Evolutionary conservation across 192 early-diverging fungal species (phyloP).

Genomic region (Coemansia nantahalensis): DNA sequence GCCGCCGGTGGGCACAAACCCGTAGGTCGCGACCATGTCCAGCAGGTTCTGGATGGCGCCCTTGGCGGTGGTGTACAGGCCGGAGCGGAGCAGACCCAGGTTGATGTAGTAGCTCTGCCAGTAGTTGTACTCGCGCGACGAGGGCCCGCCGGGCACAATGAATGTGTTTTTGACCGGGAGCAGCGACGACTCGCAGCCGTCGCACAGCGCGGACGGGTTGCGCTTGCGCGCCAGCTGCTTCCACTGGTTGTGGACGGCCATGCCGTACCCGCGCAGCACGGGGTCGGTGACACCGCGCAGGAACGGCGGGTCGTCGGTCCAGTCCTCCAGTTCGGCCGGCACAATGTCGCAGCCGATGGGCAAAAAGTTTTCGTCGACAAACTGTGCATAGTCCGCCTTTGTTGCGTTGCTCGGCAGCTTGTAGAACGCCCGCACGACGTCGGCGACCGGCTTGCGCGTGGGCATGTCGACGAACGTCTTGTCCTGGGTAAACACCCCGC

Average conservation of each 20-base stretch:
- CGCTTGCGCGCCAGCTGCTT: conserved; percentile 55
- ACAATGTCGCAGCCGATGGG: conserved; percentile 57
- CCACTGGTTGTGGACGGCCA: conserved; percentile 63
- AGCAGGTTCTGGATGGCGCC: conserved; percentile 65
- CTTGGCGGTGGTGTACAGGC: conserved; percentile 56
- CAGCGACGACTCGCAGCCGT: conserved; percentile 58
- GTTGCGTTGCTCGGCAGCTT: conserved; percentile 39
- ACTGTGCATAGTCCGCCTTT: conserved; percentile 38
- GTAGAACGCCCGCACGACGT: conserved; percentile 55
- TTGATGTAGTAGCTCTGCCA: conserved; percentile 72
- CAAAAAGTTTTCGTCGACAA: conserved; percentile 62
- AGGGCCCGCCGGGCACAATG: conserved; percentile 61
- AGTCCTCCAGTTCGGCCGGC: conserved; percentile 48
- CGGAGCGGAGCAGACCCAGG: conserved; percentile 58
- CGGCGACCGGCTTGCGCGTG: conserved; percentile 56
- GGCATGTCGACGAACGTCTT: conserved; percentile 76
- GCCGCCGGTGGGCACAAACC: conserved; percentile 72
- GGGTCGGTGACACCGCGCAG: conserved; percentile 54
- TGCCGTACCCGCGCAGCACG: conserved; percentile 55
- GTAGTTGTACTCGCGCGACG: conserved; percentile 70
- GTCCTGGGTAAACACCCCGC: conserved; percentile 59
- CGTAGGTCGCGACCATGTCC: conserved; percentile 54
- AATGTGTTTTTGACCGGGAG: conserved; percentile 57
- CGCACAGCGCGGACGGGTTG: conserved; percentile 52
- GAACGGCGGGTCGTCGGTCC: conserved; percentile 53